These are phyloP conservation scores for Aspergillus clavatus DNA, from an alignment of 2,329 filamentous ascomycete species.

Conservation along the genomic window DNA sequence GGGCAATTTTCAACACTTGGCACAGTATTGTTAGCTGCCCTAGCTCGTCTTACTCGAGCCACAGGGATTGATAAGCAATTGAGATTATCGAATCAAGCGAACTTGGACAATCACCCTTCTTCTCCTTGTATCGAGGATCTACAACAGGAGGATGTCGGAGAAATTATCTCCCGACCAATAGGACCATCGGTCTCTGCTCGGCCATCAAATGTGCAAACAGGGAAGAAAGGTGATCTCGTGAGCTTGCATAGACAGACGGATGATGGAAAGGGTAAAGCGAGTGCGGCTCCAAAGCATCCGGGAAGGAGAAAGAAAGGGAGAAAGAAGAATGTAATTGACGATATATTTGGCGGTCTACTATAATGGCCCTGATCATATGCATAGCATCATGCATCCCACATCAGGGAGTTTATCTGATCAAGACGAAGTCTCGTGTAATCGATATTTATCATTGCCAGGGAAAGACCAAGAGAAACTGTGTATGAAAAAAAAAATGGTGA, in stretches of 20 bases:
- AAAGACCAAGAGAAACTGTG: not conserved
- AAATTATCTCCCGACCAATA: conserved; percentile 19
- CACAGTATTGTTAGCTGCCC: conserved; percentile 59
- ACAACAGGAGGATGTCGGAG: conserved; percentile 21
- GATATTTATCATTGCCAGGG: not conserved
- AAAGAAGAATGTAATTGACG: conserved; percentile 64
- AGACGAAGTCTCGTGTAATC: not conserved
- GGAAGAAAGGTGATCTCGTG: conserved; percentile 2
- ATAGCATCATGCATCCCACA: not conserved
- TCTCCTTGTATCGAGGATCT: not conserved
- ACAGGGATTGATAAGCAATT: conserved; percentile 32
- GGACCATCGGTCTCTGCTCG: not conserved
- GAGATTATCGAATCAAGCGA: conserved; percentile 7
- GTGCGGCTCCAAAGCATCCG: conserved; percentile 4
- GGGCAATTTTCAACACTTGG: conserved; percentile 69
- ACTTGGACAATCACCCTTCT: not conserved
- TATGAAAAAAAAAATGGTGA: not conserved
- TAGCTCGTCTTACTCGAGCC: conserved; percentile 55
- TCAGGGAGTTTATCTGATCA: not conserved
- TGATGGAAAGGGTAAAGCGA: conserved; percentile 10
- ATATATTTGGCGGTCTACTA: conserved; percentile 61
- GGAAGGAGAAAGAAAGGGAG: conserved; percentile 50
- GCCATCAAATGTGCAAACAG: not conserved
- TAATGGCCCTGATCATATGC: conserved; percentile 3
- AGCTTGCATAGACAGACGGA: conserved; percentile 3